Base-by-base conservation (phyloP, 2,329 filamentous ascomycete species). In the Albophoma yamanashiensis region DNA sequence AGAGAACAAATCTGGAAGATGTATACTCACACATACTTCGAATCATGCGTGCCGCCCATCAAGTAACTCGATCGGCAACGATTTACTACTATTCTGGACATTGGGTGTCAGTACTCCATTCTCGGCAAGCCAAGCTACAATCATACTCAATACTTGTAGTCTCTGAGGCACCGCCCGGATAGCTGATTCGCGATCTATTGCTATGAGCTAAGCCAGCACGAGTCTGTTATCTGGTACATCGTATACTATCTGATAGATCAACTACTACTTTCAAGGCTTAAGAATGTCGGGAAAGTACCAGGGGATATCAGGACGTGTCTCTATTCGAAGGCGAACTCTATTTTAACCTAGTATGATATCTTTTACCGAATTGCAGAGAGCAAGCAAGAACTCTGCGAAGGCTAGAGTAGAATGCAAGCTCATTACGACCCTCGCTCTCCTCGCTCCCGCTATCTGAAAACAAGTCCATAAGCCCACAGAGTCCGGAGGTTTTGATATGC, bases 271-370 rank as follows among this genome's bases (percentile, higher is more conserved):
- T n/a, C n/a, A 1, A 58, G 34, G 20, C 57, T 58, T 2, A 12
- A 42, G 14, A 34, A 42, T 20, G 42, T 34, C 8, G 43, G 57
- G 12, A 55, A 63, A 5, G 58, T 62, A 4, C 61, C 60, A 15
- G 63, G 60, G 34, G 60, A 64, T 14, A 66, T 67, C 38, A 47
- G 43, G 31, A 62, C 60, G 11, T 64, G 65, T 60, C 22, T 64
- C n/a, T 52, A 50, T 17, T 27, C 62, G 25, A 27, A 64, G 36
- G 53, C 42, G n/a, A 58, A 62, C 36, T 59, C 60, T 3, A 15
- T 64, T 31, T 57, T 58, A 52, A 66, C 62, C 34, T 53, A 66
- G 55, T 53, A 65, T 61, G 62, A 67, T 65, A 64, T 68, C 22
- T 67, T 65, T 45, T 67, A 67, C 50, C 50, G 55, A 5, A 67